Base-by-base conservation (phyloP, 2,329 filamentous ascomycete genomes). In the Ophiostoma piceae region DNA sequence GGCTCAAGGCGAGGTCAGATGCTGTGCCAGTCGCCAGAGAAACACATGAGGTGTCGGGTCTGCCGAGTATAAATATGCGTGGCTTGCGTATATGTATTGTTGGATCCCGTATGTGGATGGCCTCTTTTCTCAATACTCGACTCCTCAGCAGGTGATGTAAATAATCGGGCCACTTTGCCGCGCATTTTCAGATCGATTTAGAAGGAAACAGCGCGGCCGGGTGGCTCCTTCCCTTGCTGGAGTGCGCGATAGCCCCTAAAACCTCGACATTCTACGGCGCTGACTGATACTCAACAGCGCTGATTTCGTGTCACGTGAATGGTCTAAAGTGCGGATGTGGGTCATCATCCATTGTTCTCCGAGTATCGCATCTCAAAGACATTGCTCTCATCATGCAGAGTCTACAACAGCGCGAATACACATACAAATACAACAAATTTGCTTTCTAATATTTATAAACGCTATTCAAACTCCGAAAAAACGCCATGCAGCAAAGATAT, bases 221-320 rank as follows among this genome's bases (percentile, higher is more conserved):
- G 19, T 39, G 62, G 35, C 35, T 35, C 62, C n/a, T 65, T 65
- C 32, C 35, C 8, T 62, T 9, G 7, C 62, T 41, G 8, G 19
- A 39, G 19, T 26, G 19, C 19, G 35, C 19, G 47, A 66, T 62
- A 62, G 47, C 64, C 51, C 39, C 29, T 51, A 51, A 67, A 51
- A 67, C 60, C 60, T 39, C 62, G 32, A 65, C 35, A 26, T 37
- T 22, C 19, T n/a, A 64, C 32, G 19, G 60, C 60, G 32, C 32
- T 64, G 32, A 39, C 32, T 64, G 60, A 64, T 32, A 64, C 11
- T 26, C 51, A 26, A 29, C 26, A 29, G 12, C 37, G 32, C 8
- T n/a, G 16, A 35, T 66, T 41, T 66, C 35, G 65, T 67, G 26
- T 67, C 66, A 67, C 66, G 66, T 67, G 66, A 47, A 37, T 19